phyloP scores from a whole-genome alignment of 2,329 filamentous ascomycete genomes.

The Cladosporium sp. region DNA sequence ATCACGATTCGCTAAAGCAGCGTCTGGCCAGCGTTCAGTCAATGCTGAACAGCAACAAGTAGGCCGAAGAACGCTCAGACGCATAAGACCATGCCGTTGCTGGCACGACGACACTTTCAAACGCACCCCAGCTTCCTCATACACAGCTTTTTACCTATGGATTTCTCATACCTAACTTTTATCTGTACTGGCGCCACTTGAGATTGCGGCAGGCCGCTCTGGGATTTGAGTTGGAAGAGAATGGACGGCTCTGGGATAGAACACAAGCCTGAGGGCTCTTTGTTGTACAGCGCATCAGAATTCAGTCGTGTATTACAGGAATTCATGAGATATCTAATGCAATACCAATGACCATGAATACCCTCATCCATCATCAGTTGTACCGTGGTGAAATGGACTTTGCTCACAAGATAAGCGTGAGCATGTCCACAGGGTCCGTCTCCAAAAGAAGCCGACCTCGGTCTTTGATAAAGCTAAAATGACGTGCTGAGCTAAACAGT shows the following conservation, averaged over 20 bases:
- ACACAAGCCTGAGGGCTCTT: background rate
- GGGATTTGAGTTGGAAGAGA: too few species aligned
- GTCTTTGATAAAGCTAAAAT: conserved; percentile 4
- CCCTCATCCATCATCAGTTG: background rate
- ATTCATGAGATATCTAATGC: background rate
- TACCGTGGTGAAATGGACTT: too few species aligned
- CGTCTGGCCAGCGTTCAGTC: conserved; percentile 45
- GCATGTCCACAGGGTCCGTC: background rate
- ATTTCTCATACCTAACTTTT: background rate
- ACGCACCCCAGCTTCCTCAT: background rate
- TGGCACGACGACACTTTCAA: background rate
- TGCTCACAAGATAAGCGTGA: too few species aligned
- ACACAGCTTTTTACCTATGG: background rate
- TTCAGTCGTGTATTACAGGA: background rate
- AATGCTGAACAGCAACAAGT: conserved; percentile 33
- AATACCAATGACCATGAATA: background rate
- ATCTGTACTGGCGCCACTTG: background rate
- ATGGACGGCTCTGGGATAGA: background rate
- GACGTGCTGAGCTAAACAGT: conserved; percentile 11
- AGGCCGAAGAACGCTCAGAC: background rate
- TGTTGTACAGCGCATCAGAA: background rate
- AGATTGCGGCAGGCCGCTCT: background rate
- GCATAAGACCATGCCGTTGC: background rate
- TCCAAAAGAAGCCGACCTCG: conserved; percentile 10
- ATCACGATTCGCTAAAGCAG: conserved; percentile 46